Percentiles rank a stretch among this genome's conserved stretches.
phyloP scores from a whole-genome alignment of 2,329 filamentous ascomycete genomes.

The Ploettnerulaceae sp. region DNA sequence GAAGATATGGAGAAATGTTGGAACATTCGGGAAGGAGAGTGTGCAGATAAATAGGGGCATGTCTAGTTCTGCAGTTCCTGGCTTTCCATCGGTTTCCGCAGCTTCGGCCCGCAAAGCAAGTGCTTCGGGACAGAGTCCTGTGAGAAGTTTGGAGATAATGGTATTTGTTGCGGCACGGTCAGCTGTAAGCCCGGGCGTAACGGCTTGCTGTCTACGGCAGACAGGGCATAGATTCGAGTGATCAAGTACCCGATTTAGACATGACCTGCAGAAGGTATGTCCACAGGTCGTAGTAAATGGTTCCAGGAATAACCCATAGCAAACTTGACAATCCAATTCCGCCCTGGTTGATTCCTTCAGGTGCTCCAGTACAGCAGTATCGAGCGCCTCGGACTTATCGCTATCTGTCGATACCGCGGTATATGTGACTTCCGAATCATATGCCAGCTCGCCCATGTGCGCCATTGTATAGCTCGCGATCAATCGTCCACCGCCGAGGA shows the following conservation, averaged over 20 bases:
- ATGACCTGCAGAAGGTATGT: conserved; percentile 82
- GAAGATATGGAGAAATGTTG: conserved; percentile 85
- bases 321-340: conserved; percentile 85
- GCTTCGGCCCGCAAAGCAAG: conserved; percentile 50
- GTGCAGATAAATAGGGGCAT: conserved; percentile 78
- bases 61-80: conserved; percentile 51
- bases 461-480: conserved; percentile 63
- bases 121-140: conserved; percentile 64
- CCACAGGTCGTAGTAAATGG: conserved; percentile 82
- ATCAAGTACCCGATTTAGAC: conserved; percentile 70
- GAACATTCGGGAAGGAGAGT: conserved; percentile 74
- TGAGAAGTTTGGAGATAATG: conserved; percentile 57
- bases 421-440: conserved; percentile 52
- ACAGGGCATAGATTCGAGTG: conserved; percentile 75
- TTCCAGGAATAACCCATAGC: conserved; percentile 75
- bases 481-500: conserved; percentile 54
- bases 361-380: conserved; percentile 48
- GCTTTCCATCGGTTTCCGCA: conserved; percentile 52
- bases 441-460: conserved; percentile 53
- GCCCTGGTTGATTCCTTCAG: conserved; percentile 57
- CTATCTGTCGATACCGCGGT: conserved; percentile 29
- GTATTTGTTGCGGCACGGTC: conserved; percentile 52
- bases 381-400: conserved; percentile 33
- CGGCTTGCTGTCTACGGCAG: conserved; percentile 62
- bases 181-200: conserved; percentile 37